Evolutionary conservation across 495 filamentous ascomycete species (phyloP), one percentile per base, ranked within the genome.

Genomic region (Aspergillus kassunensis): DNA sequence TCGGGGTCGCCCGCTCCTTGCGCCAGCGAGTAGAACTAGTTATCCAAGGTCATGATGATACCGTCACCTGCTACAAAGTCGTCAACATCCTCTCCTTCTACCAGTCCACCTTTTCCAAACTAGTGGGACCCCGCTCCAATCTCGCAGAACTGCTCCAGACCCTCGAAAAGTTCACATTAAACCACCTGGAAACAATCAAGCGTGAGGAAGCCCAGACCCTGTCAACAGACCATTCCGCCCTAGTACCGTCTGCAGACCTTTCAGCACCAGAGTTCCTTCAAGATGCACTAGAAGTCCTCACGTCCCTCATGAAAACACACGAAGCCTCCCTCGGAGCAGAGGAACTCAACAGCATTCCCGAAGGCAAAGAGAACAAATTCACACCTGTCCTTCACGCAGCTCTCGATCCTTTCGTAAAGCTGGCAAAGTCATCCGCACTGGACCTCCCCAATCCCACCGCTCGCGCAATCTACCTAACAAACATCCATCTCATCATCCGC

Each of bases 61-160:
- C 89, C 0, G 86, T 92, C 20, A 74, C 91, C 37, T 85, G 89
- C 44, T 99, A 95, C 75, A 90, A 89, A 60, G 84, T 96, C 31
- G 84, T 88, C 15, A 96, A 95, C 53, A 70, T 97, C 1, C 78
- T 97, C 27, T 79, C 80, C 41, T 99, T 97, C 70, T 99, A 99
- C 71, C 84, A 81, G 42, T 75, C 78, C 33, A 97, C 89, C 1
- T 96, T 97, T 57, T 75, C 81, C 8, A 89, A 83, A 61, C 70
- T 99, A 2, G 72, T 97, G 0, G 87, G 88, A 19, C 56, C 78
- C 4, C 75, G 84, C 10, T 88, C 90, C 0, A 75, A 75, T 13
- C 70, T 98, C 0, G 77, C 91, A 0, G 85, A 89, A 11, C 76
- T 85, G 2, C 79, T 96, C 51, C 66, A 73, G 21, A 74, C 59